Evolutionary conservation across 208 protist species (phyloP), one percentile per base, ranked within the genome.

Genomic region (Herpetomonas tarakana): DNA sequence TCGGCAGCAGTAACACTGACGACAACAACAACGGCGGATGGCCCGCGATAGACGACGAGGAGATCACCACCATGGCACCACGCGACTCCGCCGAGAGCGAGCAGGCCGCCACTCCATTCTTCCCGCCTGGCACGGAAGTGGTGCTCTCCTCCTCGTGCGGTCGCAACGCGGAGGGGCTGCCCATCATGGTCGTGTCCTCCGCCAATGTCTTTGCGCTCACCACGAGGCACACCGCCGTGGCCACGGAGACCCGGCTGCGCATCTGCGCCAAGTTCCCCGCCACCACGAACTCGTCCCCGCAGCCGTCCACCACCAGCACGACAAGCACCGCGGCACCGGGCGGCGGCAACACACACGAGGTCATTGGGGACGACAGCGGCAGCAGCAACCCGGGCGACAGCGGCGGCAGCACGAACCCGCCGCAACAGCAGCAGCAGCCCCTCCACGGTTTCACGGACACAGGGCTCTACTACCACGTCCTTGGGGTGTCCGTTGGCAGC

Each of bases 391-490:
- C n/a, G 3, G 58, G 55, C 31, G 7, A 24, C 12, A 52, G n/a
- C 46, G n/a, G 7, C n/a, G 22, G 46, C 46, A 52, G 46, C 46
- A 21, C 4, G 11, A 21, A 14, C 35, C 6, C 35, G 14, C 9
- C 9, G 6, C 9, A 6, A 41, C 9, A 14, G 6, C 9, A 6
- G 14, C 19, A 1, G 18, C 4, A 39, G 6, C 26, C 71, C 2
- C 65, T 65, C 12, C 14, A 35, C 6, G 70, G 54, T 29, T 86
- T 86, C 63, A 39, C 29, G 16, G 57, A 52, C 27, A 74, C 76
- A 27, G 85, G 85, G 24, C 35, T 92, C 18, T 77, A 77, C 59
- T 79, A 84, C 38, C 66, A 61, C 38, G 85, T 88, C 44, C 56
- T 92, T 24, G 55, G 76, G 26, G 39, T 88, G 44, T 62, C 62